Evolutionary conservation across 1,284 basidiomycete species (phyloP).

Genomic region (Ganoderma multipileum): DNA sequence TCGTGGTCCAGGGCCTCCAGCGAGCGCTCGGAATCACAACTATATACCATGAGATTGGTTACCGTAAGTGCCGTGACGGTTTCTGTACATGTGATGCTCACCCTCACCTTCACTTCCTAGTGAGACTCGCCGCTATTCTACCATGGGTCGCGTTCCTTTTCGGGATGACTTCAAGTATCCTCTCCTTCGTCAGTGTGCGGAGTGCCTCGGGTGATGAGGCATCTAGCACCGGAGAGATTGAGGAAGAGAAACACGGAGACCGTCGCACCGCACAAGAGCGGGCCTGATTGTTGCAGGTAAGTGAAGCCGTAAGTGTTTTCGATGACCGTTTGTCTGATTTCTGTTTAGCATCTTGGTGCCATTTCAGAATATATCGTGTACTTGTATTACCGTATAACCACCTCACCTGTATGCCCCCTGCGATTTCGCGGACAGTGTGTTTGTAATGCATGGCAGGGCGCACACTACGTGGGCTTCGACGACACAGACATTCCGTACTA

Average conservation of each 20-base stretch:
- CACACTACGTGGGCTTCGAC: background rate
- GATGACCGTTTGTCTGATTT: background rate
- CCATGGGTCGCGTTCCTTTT: slow-evolving; percentile 44
- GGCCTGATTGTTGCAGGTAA: background rate
- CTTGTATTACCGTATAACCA: background rate
- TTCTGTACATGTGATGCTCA: background rate
- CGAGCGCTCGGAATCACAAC: slow-evolving; percentile 49
- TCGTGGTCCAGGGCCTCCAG: slow-evolving; percentile 48
- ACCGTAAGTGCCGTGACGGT: slow-evolving; percentile 44
- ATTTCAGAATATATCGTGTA: background rate
- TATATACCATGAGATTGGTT: slow-evolving; percentile 54
- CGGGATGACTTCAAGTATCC: slow-evolving; percentile 33
- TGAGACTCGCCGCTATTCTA: slow-evolving; percentile 35
- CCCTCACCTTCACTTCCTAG: slow-evolving; percentile 20
- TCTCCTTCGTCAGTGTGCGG: slow-evolving; percentile 26
- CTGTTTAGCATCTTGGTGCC: background rate
- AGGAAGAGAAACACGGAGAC: background rate
- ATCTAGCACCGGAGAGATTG: background rate
- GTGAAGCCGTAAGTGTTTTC: background rate
- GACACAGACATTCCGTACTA: background rate
- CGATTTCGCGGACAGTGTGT: background rate
- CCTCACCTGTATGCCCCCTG: background rate
- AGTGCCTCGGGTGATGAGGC: background rate
- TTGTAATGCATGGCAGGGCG: background rate
- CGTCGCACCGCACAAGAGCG: background rate